A percentile compares a stretch with the other conserved stretches of the same genome.
Conservation (phyloP, 371 early-diverging fungal genomes). For the Capillidium rhysosporum region DNA sequence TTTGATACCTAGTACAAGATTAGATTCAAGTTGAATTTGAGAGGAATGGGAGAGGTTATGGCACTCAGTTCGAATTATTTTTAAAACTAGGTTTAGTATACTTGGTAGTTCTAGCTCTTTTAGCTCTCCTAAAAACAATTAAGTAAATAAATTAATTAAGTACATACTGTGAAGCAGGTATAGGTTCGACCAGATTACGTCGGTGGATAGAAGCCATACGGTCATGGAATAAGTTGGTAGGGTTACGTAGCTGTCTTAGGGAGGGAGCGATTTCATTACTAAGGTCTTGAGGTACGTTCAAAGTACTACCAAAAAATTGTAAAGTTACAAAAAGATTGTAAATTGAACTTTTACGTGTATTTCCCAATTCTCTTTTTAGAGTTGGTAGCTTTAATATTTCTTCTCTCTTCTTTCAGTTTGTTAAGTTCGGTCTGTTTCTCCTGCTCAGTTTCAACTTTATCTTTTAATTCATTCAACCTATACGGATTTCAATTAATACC, state of each 20-base stretch:
- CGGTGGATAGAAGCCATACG: conserved; percentile 62
- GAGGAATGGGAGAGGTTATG: background rate
- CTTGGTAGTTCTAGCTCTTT: background rate
- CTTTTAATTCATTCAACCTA: conserved; percentile 4
- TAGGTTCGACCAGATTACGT: conserved; percentile 72
- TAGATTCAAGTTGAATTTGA: background rate
- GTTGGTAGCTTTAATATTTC: conserved; percentile 11
- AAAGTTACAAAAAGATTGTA: no score
- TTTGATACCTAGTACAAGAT: no score
- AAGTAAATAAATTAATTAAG: background rate
- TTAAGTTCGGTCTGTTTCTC: conserved; percentile 10
- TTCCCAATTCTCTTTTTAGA: conserved; percentile 21
- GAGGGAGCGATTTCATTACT: conserved; percentile 30
- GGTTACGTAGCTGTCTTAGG: conserved; percentile 22
- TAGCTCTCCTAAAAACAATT: background rate
- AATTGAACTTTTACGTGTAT: conserved; percentile 16
- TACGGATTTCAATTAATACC: background rate
- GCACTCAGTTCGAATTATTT: background rate
- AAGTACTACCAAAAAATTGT: background rate
- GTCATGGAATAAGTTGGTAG: conserved; percentile 34
- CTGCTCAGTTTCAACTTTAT: conserved; percentile 8
- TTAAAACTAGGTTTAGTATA: background rate
- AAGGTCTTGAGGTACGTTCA: background rate
- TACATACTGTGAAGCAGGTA: conserved; percentile 27
- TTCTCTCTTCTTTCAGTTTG: conserved; percentile 10